Base-by-base conservation (phyloP, 495 filamentous ascomycete genomes). In the Staphylotrichum longicolle region DNA sequence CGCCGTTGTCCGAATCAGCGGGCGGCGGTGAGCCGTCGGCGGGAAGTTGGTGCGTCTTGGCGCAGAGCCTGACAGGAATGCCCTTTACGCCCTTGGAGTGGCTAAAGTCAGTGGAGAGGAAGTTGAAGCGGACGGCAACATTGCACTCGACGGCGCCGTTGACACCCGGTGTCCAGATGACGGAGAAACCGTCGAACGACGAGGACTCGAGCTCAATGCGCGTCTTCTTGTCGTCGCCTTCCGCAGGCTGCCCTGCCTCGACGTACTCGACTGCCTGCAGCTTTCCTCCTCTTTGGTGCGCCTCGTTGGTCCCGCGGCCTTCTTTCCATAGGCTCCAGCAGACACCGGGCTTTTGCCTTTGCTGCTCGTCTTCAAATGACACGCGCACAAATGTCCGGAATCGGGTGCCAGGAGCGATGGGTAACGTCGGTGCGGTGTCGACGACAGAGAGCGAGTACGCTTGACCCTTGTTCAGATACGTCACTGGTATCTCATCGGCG, bases 301-400 rank as follows among this genome's bases (percentile, higher is more conserved):
- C 90, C 77, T 96, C 91, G 61, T 88, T 95, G 1, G 85, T 87
- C 4, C 93, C 93, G 42, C 93, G 83, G 0, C 91, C 91, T 70
- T 96, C 92, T 69, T 97, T 96, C 94, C 94, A 98, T 15, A 98
- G 71, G 63, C 91, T 91, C 94, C 94, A 98, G 74, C 90, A 96
- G 10, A 87, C 78, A 30, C 83, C 86, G 0, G 94, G 92, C 58
- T 87, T 89, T 57, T 85, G 82, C 63, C 93, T 80, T 70, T 98
- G 93, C 64, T 93, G 86, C 59, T 95, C 89, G 57, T 97, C 93
- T 68, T 98, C 91, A 68, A 98, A 98, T 0, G 92, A 96, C 45
- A 98, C 86, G 6, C 94, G 88, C 44, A 98, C 79, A 66, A 85
- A 94, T 0, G 93, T 96, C 37, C 93, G 83, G 72, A 96, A 96